These are phyloP conservation scores for Aspergillus leporis DNA, from an alignment of 495 filamentous ascomycete genomes.

Conservation along the genomic window DNA sequence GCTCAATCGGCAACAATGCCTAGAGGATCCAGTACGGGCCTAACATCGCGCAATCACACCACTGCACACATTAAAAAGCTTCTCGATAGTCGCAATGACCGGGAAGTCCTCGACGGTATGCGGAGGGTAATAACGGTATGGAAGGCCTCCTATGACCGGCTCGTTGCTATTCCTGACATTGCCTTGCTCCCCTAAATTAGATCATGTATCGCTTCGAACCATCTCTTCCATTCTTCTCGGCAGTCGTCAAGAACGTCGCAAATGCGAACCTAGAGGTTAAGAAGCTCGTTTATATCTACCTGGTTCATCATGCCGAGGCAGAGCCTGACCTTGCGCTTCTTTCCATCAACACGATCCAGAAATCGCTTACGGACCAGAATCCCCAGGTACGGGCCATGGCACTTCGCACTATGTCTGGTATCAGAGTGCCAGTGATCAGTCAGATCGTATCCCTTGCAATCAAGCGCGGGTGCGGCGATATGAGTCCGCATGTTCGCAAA, in stretches of 20 bases:
- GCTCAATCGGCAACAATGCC: constrained; percentile 71
- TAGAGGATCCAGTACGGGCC: constrained; percentile 40
- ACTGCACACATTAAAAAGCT: constrained; percentile 83
- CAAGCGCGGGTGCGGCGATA: constrained; percentile 86
- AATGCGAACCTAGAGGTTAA: constrained; percentile 90
- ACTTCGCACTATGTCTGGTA: constrained; percentile 91
- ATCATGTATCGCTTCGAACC: constrained; percentile 89
- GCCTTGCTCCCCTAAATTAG: constrained; percentile 41
- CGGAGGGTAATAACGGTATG: constrained; percentile 85
- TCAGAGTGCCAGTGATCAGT: constrained; percentile 94
- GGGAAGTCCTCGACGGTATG: constrained; percentile 89
- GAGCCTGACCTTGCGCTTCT: constrained; percentile 93
- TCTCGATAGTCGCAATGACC: constrained; percentile 89
- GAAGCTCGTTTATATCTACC: constrained; percentile 96
- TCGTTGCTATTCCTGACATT: constrained; percentile 24
- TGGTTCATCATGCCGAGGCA: constrained; percentile 91
- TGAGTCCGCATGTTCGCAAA: constrained; percentile 91
- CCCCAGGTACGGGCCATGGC: constrained; percentile 89
- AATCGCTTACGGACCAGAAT: constrained; percentile 88
- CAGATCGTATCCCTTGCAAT: constrained; percentile 97
- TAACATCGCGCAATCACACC: constrained; percentile 46
- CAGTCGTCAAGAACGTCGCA: constrained; percentile 94
- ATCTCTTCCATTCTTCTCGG: constrained; percentile 85
- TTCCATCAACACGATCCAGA: constrained; percentile 98
- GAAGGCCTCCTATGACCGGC: constrained; percentile 7